These are phyloP conservation scores for Collariella sp. DNA, from an alignment of 495 filamentous ascomycete species.

Conservation along the genomic window DNA sequence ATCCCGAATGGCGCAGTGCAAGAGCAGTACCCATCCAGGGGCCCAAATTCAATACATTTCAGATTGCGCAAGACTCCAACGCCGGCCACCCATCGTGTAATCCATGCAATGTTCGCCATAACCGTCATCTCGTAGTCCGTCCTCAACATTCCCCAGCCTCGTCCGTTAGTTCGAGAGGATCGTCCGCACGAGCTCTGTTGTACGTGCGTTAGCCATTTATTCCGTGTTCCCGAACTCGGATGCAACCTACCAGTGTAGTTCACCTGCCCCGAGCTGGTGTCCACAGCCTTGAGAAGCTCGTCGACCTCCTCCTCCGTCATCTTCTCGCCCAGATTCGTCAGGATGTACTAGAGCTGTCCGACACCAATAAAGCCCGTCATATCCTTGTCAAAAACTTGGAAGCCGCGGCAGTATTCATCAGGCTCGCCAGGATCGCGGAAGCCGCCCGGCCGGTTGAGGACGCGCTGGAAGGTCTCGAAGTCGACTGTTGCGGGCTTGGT, in stretches of 20 bases:
- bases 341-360: slow-evolving; percentile 89
- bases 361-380: slow-evolving; percentile 96
- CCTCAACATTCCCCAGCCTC: not conserved
- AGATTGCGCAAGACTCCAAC: slow-evolving; percentile 28
- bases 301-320: slow-evolving; percentile 98
- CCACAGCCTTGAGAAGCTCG: slow-evolving; percentile 93
- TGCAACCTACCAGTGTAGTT: slow-evolving; percentile 72
- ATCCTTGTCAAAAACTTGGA: slow-evolving; percentile 99
- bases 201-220: not conserved
- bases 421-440: slow-evolving; percentile 97
- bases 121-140: not conserved
- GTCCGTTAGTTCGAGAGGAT: slow-evolving; percentile 76
- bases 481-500: slow-evolving; percentile 54
- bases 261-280: slow-evolving; percentile 87
- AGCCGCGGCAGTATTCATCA: slow-evolving; percentile 94
- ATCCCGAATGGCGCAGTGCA: slow-evolving; percentile 1
- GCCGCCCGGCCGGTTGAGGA: slow-evolving; percentile 93
- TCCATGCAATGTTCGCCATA: slow-evolving; percentile 20
- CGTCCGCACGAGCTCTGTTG: slow-evolving; percentile 76
- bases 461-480: slow-evolving; percentile 90
- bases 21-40: slow-evolving; percentile 8
- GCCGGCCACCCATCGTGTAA: slow-evolving; percentile 19
- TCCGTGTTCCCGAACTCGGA: slow-evolving; percentile 13
- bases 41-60: slow-evolving; percentile 27
- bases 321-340: slow-evolving; percentile 96